These are phyloP conservation scores for Isoetes taiwanensis DNA, from an alignment of 75 land plant genomes.

Conservation along the genomic window DNA sequence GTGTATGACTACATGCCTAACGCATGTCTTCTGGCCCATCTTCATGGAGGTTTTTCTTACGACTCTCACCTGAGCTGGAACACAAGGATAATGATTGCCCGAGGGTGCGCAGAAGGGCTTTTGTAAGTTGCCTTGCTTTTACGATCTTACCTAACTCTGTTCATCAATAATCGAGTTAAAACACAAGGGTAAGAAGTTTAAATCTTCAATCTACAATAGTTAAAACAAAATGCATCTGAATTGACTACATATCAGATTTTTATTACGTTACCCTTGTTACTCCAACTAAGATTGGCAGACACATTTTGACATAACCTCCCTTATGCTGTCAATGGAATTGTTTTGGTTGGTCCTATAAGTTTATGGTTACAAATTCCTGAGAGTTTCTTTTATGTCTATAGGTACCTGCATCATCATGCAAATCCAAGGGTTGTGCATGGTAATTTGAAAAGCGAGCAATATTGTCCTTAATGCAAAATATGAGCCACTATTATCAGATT, in stretches of 20 bases:
- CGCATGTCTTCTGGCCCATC: background rate
- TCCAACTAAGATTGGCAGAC: too few species aligned
- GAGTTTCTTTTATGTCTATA: conserved; percentile 20
- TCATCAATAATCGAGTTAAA: too few species aligned
- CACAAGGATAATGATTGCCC: background rate
- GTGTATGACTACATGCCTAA: background rate
- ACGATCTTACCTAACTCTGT: too few species aligned
- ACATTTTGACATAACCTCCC: too few species aligned
- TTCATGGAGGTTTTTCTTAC: conserved; percentile 3
- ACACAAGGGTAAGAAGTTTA: too few species aligned
- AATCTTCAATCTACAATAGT: too few species aligned
- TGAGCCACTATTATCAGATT: conserved; percentile 59
- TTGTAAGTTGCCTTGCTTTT: background rate
- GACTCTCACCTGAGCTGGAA: background rate
- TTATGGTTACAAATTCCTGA: too few species aligned
- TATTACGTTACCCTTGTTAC: too few species aligned
- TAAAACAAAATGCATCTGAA: too few species aligned
- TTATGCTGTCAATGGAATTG: too few species aligned
- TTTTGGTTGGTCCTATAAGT: too few species aligned
- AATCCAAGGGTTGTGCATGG: conserved; percentile 70
- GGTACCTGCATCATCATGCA: conserved; percentile 68
- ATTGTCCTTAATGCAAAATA: conserved; percentile 54
- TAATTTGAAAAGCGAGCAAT: conserved; percentile 68
- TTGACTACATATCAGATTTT: too few species aligned
- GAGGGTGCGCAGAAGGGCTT: conserved; percentile 1